Evolutionary conservation across 768 basidiomycete genomes (phyloP).

Genomic region (Leccinum imitatum): DNA sequence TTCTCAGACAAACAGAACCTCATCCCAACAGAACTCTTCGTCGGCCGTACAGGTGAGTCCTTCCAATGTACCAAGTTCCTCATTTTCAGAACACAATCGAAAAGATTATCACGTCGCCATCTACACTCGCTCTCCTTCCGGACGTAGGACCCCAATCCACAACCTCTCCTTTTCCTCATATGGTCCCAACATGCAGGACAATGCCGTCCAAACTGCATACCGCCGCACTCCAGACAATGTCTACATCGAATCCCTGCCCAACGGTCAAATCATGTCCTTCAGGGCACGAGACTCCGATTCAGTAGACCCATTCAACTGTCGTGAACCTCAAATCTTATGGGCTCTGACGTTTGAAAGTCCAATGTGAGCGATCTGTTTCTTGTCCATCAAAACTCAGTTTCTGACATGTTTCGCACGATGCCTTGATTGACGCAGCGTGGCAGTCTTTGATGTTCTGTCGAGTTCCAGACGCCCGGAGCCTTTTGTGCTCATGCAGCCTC

Average conservation of each 20-base stretch:
- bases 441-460: slow-evolving; percentile 75
- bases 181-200: slow-evolving; percentile 89
- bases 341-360: slow-evolving; percentile 58
- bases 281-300: slow-evolving; percentile 38
- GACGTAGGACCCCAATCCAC: slow-evolving; percentile 54
- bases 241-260: slow-evolving; percentile 80
- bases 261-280: slow-evolving; percentile 78
- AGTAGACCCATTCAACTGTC: slow-evolving; percentile 28
- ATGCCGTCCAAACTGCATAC: slow-evolving; percentile 69
- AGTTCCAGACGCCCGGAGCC: slow-evolving; percentile 50
- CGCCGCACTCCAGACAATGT: slow-evolving; percentile 71
- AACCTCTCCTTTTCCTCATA: slow-evolving; percentile 90
- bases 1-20: slow-evolving; percentile 34
- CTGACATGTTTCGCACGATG: neutral
- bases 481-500: slow-evolving; percentile 87
- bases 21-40: slow-evolving; percentile 48
- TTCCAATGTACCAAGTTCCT: neutral
- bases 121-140: slow-evolving; percentile 49
- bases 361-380: slow-evolving; percentile 48
- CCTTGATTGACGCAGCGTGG: slow-evolving; percentile 54
- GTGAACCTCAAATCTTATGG: slow-evolving; percentile 54
- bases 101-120: slow-evolving; percentile 91
- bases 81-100: slow-evolving; percentile 8
- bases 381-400: neutral
- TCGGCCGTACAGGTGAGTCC: slow-evolving; percentile 63